These are phyloP conservation scores for Fusarium clavum DNA, from an alignment of 2,329 filamentous ascomycete genomes.

Conservation along the genomic window DNA sequence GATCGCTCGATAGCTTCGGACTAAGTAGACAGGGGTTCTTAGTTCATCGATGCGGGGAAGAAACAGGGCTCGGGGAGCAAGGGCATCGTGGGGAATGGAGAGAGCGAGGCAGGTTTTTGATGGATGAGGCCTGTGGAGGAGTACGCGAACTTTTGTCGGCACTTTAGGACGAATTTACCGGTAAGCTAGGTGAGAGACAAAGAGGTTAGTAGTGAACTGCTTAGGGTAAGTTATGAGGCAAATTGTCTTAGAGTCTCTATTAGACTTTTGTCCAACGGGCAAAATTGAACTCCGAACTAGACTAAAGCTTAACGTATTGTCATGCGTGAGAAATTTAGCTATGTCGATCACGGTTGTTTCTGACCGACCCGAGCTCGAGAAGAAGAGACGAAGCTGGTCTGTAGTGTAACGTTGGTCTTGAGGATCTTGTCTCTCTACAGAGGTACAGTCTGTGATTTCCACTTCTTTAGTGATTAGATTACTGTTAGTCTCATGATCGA, in stretches of 20 bases:
- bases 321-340: constrained; percentile 19
- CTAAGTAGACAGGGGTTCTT: constrained; percentile 6
- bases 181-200: not conserved
- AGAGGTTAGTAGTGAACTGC: not conserved
- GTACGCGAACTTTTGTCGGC: constrained; percentile 7
- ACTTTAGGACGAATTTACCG: constrained; percentile 4
- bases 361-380: constrained; percentile 1
- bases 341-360: constrained; percentile 30
- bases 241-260: not conserved
- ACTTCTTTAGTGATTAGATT: not conserved
- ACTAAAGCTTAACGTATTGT: not conserved
- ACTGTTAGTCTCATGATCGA: not conserved
- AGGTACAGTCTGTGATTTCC: not conserved
- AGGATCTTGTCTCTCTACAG: not conserved
- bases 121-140: constrained; percentile 11
- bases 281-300: not conserved
- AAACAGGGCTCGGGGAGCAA: constrained; percentile 5
- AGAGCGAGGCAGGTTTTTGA: not conserved
- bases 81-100: constrained; percentile 29
- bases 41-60: constrained; percentile 34
- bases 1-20: constrained; percentile 29
- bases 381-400: not conserved
- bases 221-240: not conserved
- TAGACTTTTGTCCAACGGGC: constrained; percentile 2
- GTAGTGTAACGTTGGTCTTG: constrained; percentile 24